Evolutionary conservation across 371 early-diverging fungal species (phyloP), one percentile per base, ranked within the genome.

Genomic region (Gilbertella persicaria): DNA sequence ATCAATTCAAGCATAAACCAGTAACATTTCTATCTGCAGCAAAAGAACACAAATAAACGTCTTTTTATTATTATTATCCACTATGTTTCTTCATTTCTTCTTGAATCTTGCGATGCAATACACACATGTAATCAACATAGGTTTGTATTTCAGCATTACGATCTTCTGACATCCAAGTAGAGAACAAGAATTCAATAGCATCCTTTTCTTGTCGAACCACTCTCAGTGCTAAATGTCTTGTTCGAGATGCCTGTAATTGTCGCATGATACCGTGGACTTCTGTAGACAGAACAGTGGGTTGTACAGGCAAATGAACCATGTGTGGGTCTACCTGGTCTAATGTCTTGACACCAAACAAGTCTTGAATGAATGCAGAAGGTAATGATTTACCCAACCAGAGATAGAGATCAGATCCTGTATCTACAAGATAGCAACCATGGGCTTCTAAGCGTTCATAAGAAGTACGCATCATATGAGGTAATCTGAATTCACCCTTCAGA

Each of bases 41-140:
- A 26, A 25, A 21, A 29, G 2, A 28, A 41, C 12, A 29, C 2
- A 50, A 35, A 30, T 8, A 24, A 2, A 20, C 23, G 14, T 17
- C 9, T 36, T 44, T 39, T 43, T 28, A 45, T 39, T 47, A 12
- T 20, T 52, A 42, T 51, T 70, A 75, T 35, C 59, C 65, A 21
- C 45, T 65, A 9, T 44, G 40, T 41, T 71, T 70, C 38, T 75
- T 82, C 71, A 87, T 83, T 71, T 91, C 93, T 28, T 76, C 84
- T 66, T 93, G 93, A 54, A 91, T 91, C 67, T 88, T 90, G 56
- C 92, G 83, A 65, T 98, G 98, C 55, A 96, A 84, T 9, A 83
- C 80, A 62, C 92, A 91, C 66, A 98, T 79, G 55, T 86, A 98
- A 60, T 97, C 98, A 12, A 97, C 94, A 70, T 98, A 97, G 14